Conservation (phyloP, 2,329 filamentous ascomycete genomes). For the Fusarium avenaceum region DNA sequence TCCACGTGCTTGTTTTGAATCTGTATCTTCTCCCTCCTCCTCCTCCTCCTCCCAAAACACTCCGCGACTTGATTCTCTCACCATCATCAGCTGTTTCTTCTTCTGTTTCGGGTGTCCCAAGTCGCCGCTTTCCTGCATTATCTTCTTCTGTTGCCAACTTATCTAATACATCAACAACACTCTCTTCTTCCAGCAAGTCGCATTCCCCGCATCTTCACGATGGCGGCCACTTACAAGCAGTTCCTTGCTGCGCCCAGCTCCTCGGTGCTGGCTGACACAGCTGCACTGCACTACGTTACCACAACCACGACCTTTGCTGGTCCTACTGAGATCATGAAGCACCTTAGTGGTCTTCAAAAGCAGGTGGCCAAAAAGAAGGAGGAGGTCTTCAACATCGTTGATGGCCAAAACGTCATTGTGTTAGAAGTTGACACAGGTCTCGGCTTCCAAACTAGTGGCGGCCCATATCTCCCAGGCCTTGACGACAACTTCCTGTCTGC, state of each 20-base stretch:
- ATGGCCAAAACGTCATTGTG: constrained; percentile 79
- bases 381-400: constrained; percentile 79
- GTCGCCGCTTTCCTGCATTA: constrained; percentile 20
- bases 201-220: constrained; percentile 46
- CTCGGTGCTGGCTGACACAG: constrained; percentile 73
- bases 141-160: constrained; percentile 9
- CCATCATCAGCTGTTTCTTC: constrained; percentile 18
- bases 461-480: constrained; percentile 86
- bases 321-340: constrained; percentile 83
- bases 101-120: constrained; percentile 27
- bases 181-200: constrained; percentile 32
- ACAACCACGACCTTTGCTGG: constrained; percentile 82
- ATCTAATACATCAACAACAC: constrained; percentile 17
- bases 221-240: constrained; percentile 73
- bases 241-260: constrained; percentile 77
- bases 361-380: constrained; percentile 87
- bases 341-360: constrained; percentile 78
- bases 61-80: constrained; percentile 18
- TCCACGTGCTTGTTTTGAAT: constrained; percentile 51
- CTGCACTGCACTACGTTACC: constrained; percentile 88
- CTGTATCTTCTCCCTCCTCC: constrained; percentile 42
- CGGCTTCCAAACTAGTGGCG: constrained; percentile 85
- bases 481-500: constrained; percentile 96
- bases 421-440: constrained; percentile 86
- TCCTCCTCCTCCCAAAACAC: constrained; percentile 17